Percentiles rank a stretch among this genome's conserved stretches.
phyloP scores from a whole-genome alignment of 768 basidiomycete species.

The Phaeotremella skinneri region DNA sequence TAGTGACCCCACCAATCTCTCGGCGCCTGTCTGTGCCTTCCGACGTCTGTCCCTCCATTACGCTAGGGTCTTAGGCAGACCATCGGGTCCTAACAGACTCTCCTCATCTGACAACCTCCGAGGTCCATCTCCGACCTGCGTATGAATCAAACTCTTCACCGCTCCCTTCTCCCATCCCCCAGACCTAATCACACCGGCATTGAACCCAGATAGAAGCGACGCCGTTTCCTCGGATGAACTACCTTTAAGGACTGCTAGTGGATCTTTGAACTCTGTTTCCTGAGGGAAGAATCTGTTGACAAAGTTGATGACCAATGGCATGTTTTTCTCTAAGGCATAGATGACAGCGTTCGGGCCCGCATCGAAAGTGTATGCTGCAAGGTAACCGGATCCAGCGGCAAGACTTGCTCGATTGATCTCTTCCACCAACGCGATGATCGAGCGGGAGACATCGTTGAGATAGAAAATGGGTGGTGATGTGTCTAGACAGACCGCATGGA shows the following conservation, averaged over 20 bases:
- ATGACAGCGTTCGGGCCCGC: conserved; percentile 99
- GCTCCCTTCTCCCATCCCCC: conserved; percentile 64
- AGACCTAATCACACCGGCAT: conserved; percentile 68
- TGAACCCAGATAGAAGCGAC: conserved; percentile 66
- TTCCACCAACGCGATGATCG: conserved; percentile 85
- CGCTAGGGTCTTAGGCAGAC: conserved; percentile 60
- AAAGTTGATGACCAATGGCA: conserved; percentile 72
- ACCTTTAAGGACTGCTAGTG: conserved; percentile 57
- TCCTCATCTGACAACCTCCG: conserved; percentile 62
- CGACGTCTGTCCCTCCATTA: conserved; percentile 7
- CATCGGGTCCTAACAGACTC: conserved; percentile 65
- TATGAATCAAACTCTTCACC: conserved; percentile 88
- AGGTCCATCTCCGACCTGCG: conserved; percentile 87
- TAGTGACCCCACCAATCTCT: neutral
- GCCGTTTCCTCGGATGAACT: conserved; percentile 45
- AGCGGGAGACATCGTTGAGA: conserved; percentile 93
- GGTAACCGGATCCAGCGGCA: conserved; percentile 55
- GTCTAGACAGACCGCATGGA: conserved; percentile 96
- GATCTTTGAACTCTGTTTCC: conserved; percentile 69
- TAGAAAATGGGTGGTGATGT: conserved; percentile 98
- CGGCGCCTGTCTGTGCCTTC: no score
- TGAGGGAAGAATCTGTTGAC: conserved; percentile 86
- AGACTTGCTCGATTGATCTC: conserved; percentile 83
- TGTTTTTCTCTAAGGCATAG: conserved; percentile 74
- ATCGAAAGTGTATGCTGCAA: conserved; percentile 98